Evolutionary conservation across 805 yeast species (phyloP), one percentile per base, ranked within the genome.

Genomic region (Zygoascus tannicola): DNA sequence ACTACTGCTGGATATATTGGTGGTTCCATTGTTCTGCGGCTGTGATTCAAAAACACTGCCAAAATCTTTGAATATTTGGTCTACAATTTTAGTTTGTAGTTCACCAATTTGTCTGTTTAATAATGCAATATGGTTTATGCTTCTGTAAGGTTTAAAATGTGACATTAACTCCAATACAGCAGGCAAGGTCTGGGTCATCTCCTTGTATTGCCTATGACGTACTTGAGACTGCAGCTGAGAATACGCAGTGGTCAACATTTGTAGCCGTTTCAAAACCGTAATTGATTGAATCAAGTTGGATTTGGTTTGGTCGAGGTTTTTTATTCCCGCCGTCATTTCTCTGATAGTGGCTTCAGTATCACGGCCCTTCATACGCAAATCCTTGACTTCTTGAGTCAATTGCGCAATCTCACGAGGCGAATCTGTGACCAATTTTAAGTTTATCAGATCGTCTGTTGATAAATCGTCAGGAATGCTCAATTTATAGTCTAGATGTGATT

Each of bases 221-320:
- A 74, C 65, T 41, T 75, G 65, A 4, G 63, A 56, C 15, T 70
- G 70, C 38, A 86, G 69, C 49, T 76, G 75, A 35, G 78, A 78
- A 58, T 78, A 80, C 2, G 94, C 88, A 18, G 76, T 78, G 4
- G 84, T 72, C 40, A 92, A 69, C 85, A 88, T 88, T 56, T 87
- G 94, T 32, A 92, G 68, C 49, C 95, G 73, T 55, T 90, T 85
- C 52, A 90, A 69, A 32, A 87, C 78, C 1, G 94, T 85, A 84
- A 92, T 85, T 8, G 92, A 77, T 22, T 78, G 69, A 1, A 86
- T 88, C 40, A 92, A 67, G 60, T 92, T 92, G 57, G 76, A 77
- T 66, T 92, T 92, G 30, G 88, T 80, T 41, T 75, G 76, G 62
- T 92, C 97, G 47, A 92, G 69, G 19, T 71, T 66, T 52, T 85